Evolutionary conservation across 23 red algal species (phyloP).

Genomic region (Gracilaria gracilis): DNA sequence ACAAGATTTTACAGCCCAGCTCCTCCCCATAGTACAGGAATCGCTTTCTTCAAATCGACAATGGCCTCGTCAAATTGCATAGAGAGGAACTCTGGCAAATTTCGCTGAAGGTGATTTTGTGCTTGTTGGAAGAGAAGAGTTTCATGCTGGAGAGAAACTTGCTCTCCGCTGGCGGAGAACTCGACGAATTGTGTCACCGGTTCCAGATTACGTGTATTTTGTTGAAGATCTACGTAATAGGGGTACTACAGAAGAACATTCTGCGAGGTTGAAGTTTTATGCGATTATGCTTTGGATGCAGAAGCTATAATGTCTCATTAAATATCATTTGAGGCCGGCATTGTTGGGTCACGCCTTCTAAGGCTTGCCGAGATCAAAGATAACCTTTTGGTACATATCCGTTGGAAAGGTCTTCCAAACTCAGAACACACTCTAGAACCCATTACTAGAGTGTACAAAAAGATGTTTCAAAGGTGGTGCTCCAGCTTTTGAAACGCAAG

Average conservation of each 20-base stretch:
- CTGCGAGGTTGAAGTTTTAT: background rate
- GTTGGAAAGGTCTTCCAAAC: background rate
- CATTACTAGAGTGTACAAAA: too few species aligned
- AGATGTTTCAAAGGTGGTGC: too few species aligned
- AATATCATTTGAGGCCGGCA: background rate
- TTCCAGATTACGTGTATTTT: background rate
- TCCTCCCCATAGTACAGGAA: background rate
- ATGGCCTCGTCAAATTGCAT: too few species aligned
- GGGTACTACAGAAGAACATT: background rate
- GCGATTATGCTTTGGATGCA: background rate
- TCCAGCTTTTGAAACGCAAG: too few species aligned
- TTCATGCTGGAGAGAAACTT: background rate
- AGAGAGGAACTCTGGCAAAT: background rate
- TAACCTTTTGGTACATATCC: background rate
- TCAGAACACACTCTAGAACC: background rate
- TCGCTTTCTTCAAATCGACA: too few species aligned
- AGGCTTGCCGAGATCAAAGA: background rate
- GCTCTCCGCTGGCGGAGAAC: background rate
- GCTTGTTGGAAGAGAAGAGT: background rate
- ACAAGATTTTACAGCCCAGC: too few species aligned
- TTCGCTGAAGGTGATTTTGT: background rate
- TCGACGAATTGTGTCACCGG: background rate
- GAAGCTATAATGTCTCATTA: background rate
- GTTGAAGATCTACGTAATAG: background rate
- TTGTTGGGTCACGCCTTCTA: background rate